phyloP scores from a whole-genome alignment of 257 asterid genomes.

The Solanum boliviense region DNA sequence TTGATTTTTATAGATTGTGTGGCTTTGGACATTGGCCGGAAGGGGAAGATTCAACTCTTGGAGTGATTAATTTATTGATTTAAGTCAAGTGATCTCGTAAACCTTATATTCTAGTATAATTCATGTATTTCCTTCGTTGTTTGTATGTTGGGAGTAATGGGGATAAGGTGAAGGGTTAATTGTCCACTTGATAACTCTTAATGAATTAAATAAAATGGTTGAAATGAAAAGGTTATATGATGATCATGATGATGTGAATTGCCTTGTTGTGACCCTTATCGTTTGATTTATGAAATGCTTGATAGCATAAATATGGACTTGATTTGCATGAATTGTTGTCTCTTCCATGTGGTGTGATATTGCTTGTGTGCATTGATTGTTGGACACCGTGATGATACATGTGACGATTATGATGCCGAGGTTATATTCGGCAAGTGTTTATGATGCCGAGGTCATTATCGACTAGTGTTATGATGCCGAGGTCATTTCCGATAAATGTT shows the following conservation, averaged over 20 bases:
- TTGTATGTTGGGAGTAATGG: not conserved
- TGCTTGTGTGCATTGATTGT: not conserved
- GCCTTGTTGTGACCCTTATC: not conserved
- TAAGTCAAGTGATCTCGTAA: not conserved
- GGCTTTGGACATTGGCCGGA: not conserved
- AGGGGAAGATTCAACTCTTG: not conserved
- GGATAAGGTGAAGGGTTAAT: not conserved
- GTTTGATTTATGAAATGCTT: no score
- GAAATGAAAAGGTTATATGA: no score
- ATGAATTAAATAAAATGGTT: not conserved
- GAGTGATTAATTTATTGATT: not conserved
- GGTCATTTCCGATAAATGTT: no score
- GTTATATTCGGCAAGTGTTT: no score
- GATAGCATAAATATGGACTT: not conserved
- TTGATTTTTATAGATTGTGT: not conserved
- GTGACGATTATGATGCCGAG: no score
- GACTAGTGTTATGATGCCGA: no score
- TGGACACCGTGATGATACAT: not conserved
- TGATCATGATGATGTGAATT: not conserved
- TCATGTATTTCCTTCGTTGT: not conserved
- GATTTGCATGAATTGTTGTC: not conserved
- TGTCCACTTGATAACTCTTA: not conserved
- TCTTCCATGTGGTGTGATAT: not conserved
- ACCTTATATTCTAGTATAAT: not conserved
- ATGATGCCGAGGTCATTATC: no score